A percentile compares a stretch with the other conserved stretches of the same genome.
phyloP scores from a whole-genome alignment of 2,329 filamentous ascomycete genomes.

The Penicillium sp. region DNA sequence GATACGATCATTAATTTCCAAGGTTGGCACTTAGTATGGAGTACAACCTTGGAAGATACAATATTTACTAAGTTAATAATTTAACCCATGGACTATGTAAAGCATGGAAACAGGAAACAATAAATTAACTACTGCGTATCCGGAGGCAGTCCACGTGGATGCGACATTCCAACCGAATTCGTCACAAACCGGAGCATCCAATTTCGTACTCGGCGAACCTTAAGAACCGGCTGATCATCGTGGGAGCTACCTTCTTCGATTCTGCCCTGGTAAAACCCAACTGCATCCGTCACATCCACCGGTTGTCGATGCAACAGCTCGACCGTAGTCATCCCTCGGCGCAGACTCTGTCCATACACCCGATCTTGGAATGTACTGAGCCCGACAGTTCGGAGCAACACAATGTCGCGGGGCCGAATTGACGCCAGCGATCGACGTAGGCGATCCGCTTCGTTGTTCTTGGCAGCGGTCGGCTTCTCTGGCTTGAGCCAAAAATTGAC shows the following conservation, averaged over 20 bases:
- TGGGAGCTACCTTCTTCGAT: constrained; percentile 31
- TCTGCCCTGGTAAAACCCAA: constrained; percentile 51
- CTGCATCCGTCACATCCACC: constrained; percentile 45
- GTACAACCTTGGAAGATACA: background rate
- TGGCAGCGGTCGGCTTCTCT: constrained; percentile 15
- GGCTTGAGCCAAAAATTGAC: constrained; percentile 72
- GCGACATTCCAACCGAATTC: constrained; percentile 24
- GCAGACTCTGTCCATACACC: constrained; percentile 77
- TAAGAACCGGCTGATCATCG: constrained; percentile 49
- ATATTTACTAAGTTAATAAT: background rate
- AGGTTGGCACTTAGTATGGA: background rate
- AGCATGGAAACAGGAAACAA: background rate
- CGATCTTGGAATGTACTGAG: constrained; percentile 64
- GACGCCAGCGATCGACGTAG: constrained; percentile 37
- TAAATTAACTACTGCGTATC: constrained; percentile 28
- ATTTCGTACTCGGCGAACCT: constrained; percentile 58
- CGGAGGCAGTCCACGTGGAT: constrained; percentile 29
- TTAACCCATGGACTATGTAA: background rate
- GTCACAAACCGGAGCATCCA: constrained; percentile 67
- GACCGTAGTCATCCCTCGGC: constrained; percentile 60
- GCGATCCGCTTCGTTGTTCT: constrained; percentile 15
- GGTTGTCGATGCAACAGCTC: constrained; percentile 55
- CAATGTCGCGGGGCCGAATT: constrained; percentile 63
- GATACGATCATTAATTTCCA: background rate
- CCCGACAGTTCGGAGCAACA: constrained; percentile 71